Evolutionary conservation across 2,329 filamentous ascomycete species (phyloP), one percentile per base, ranked within the genome.

Genomic region (Fusarium ambrosium): DNA sequence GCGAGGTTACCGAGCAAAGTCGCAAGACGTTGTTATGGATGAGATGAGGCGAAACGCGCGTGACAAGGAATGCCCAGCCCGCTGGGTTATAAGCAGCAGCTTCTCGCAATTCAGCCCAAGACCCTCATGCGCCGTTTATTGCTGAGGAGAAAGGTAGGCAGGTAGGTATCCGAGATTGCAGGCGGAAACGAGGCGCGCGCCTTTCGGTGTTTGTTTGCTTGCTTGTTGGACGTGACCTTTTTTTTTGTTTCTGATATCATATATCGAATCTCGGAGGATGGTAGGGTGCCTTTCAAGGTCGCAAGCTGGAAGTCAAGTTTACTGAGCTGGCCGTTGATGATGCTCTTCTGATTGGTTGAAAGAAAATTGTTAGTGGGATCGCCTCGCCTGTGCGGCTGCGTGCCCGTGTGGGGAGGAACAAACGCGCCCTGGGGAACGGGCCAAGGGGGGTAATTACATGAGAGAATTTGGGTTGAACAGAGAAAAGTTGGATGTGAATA

Each of bases 31-130:
- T 77, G 58, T 78, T 76, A 43, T 76, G 66, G 65, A 75, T 69
- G 60, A 77, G 68, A 66, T 59, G 59, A 73, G 66, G 56, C 43
- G 45, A 74, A 71, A 69, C 63, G 66, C 72, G 74, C 67, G 68
- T 63, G 65, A 67, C 59, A 65, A 56, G 29, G 67, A 62, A 73
- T 53, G 71, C 69, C 77, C 75, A 77, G 76, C 76, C 71, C 64
- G 71, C 75, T 76, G 71, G 75, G 69, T 56, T 62, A 62, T 55
- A 62, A 68, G 65, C 14, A 66, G 62, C 36, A 34, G 32, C 32
- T 34, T 72, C 34, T 66, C 48, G 32, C 34, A 24, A 41, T 61
- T 61, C 18, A 37, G 65, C 43, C 48, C 64, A 22, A 69, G 60
- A 51, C 37, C 37, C 66, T 71, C 62, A 76, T 77, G 37, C 43